phyloP scores from a whole-genome alignment of 1,139 yeast genomes.

The Yamadazyma dendronema region DNA sequence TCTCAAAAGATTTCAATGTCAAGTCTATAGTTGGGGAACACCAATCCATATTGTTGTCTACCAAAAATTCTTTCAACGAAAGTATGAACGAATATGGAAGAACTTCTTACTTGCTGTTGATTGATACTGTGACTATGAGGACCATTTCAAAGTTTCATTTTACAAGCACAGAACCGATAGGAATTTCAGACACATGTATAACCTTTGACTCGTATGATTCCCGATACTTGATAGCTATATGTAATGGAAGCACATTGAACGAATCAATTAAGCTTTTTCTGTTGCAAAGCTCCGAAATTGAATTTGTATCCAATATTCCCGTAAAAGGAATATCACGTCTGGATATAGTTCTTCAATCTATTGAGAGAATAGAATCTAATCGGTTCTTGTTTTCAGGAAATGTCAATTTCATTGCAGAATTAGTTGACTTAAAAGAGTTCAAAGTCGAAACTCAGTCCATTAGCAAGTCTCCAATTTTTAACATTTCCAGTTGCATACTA shows the following conservation, averaged over 20 bases:
- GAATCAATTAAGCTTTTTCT: constrained; percentile 15
- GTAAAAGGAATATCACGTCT: constrained; percentile 15
- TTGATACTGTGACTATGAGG: constrained; percentile 16
- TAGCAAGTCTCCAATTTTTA: constrained; percentile 12
- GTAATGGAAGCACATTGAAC: constrained; percentile 11
- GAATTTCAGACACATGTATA: constrained; percentile 21
- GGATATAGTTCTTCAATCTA: constrained; percentile 12
- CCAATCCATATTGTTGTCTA: constrained; percentile 18
- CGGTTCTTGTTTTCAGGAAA: constrained; percentile 17
- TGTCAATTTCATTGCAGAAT: constrained; percentile 14
- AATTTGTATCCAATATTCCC: constrained; percentile 9
- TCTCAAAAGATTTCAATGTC: constrained; percentile 16
- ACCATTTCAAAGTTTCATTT: constrained; percentile 12
- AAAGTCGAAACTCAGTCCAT: constrained; percentile 12
- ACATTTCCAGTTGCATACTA: constrained; percentile 12
- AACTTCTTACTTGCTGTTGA: constrained; percentile 18
- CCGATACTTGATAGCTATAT: constrained; percentile 17
- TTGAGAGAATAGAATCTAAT: constrained; percentile 10
- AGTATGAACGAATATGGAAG: constrained; percentile 15
- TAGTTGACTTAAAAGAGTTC: constrained; percentile 13
- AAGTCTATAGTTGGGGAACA: constrained; percentile 17
- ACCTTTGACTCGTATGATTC: constrained; percentile 4
- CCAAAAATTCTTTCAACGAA: constrained; percentile 17
- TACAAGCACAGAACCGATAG: constrained; percentile 13
- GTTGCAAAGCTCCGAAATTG: constrained; percentile 12